A percentile compares a stretch with the other conserved stretches of the same genome.
Evolutionary conservation across 2,329 filamentous ascomycete species (phyloP).

Genomic region (Biscogniauxia mediterranea): DNA sequence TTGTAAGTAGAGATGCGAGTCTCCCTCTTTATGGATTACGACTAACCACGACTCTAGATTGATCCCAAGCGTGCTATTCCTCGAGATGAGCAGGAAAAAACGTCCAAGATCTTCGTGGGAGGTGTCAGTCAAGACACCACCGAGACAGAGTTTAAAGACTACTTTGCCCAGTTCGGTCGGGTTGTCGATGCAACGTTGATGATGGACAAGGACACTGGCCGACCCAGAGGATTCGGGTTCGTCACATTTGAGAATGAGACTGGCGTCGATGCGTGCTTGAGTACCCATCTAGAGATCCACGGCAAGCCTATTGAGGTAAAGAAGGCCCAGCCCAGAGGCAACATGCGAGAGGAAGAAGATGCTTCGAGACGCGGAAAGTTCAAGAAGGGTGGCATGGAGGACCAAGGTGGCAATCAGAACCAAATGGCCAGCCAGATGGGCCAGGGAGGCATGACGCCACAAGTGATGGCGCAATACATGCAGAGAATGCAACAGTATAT

Average conservation of each 20-base stretch:
- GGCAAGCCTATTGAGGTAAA: constrained; percentile 98
- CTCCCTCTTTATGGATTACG: background rate
- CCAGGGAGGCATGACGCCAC: constrained; percentile 72
- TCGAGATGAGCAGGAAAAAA: constrained; percentile 95
- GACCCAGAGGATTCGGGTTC: constrained; percentile 93
- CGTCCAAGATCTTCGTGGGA: constrained; percentile 97
- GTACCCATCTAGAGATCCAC: constrained; percentile 82
- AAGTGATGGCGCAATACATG: constrained; percentile 98
- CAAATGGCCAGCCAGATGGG: constrained; percentile 33
- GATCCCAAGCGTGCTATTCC: constrained; percentile 97
- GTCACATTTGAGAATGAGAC: constrained; percentile 97
- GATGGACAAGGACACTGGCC: constrained; percentile 99
- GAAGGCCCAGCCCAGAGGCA: constrained; percentile 92
- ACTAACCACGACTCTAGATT: constrained; percentile 58
- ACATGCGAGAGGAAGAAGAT: constrained; percentile 87
- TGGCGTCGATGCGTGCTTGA: constrained; percentile 88
- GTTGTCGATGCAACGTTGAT: constrained; percentile 97
- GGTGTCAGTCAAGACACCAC: constrained; percentile 97
- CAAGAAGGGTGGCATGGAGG: constrained; percentile 51
- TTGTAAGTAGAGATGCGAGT: constrained; percentile 60
- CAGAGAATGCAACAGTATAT: constrained; percentile 98
- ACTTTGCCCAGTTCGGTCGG: constrained; percentile 94
- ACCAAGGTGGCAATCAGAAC: constrained; percentile 29
- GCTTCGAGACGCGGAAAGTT: constrained; percentile 61
- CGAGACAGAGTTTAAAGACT: constrained; percentile 92